Conservation (phyloP, 345 rosid species). For the Eucalyptus pumila region DNA sequence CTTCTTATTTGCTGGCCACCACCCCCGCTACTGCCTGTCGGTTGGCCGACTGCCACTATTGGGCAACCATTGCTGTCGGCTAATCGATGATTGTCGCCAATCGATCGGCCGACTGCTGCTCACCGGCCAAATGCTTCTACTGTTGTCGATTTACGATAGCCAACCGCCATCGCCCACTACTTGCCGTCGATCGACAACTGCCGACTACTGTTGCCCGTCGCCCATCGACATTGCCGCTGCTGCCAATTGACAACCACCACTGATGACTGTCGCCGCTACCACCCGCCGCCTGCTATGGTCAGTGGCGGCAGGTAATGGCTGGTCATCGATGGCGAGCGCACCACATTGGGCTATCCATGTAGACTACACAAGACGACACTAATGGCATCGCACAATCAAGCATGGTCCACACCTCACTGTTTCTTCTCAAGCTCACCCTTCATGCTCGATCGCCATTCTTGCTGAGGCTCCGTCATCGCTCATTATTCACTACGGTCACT, state of each 20-base stretch:
- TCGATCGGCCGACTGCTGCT: rapidly evolving
- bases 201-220: rapidly evolving
- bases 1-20: rapidly evolving
- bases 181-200: rapidly evolving
- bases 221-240: rapidly evolving
- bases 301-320: rapidly evolving
- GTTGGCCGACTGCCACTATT: too few relatives aligned
- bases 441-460: too few relatives aligned
- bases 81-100: rapidly evolving
- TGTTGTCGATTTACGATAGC: rapidly evolving
- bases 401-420: too few relatives aligned
- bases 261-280: rapidly evolving
- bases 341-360: too few relatives aligned
- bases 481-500: too few relatives aligned
- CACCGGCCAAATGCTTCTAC: rapidly evolving
- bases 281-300: rapidly evolving
- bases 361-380: too few relatives aligned
- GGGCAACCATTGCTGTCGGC: rapidly evolving
- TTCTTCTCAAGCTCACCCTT: too few relatives aligned
- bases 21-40: rapidly evolving
- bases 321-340: rapidly evolving
- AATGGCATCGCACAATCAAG: too few relatives aligned
- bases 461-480: too few relatives aligned
- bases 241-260: too few relatives aligned
- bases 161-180: rapidly evolving